A percentile compares a stretch with the other conserved stretches of the same genome.
Evolutionary conservation across 2,329 filamentous ascomycete species (phyloP).

Genomic region (Cryphonectria naterciae): DNA sequence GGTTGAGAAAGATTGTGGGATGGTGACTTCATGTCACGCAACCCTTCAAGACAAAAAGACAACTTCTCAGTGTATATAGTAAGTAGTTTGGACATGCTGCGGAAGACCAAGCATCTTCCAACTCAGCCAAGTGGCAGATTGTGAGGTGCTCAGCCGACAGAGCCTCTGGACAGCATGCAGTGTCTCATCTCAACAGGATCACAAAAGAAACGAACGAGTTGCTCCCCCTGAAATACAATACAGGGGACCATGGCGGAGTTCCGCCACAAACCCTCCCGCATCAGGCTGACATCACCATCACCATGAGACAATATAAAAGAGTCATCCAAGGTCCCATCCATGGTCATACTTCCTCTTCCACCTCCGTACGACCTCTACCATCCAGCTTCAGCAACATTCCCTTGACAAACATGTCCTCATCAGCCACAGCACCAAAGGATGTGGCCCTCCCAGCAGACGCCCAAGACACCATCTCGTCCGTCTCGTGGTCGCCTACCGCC

Average conservation of each 20-base stretch:
- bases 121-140: neutral
- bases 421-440: constrained; percentile 27
- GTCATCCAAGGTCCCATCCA: neutral
- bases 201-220: neutral
- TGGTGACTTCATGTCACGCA: neutral
- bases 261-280: neutral
- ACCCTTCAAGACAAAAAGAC: neutral
- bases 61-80: too few relatives aligned
- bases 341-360: neutral
- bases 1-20: neutral
- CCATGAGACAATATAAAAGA: neutral
- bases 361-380: neutral
- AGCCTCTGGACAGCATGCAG: neutral
- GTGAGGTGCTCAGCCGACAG: too few relatives aligned
- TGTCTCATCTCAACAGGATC: neutral
- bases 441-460: constrained; percentile 36
- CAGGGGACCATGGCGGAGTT: neutral
- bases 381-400: neutral
- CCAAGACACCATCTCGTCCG: constrained; percentile 41
- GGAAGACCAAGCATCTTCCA: neutral
- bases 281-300: neutral
- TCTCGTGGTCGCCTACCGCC: constrained; percentile 42
- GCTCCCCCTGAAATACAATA: neutral
- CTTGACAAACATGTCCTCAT: neutral
- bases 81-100: neutral